These are phyloP conservation scores for Phytophthora pistaciae DNA, from an alignment of 352 stramenopile genomes.

Conservation along the genomic window DNA sequence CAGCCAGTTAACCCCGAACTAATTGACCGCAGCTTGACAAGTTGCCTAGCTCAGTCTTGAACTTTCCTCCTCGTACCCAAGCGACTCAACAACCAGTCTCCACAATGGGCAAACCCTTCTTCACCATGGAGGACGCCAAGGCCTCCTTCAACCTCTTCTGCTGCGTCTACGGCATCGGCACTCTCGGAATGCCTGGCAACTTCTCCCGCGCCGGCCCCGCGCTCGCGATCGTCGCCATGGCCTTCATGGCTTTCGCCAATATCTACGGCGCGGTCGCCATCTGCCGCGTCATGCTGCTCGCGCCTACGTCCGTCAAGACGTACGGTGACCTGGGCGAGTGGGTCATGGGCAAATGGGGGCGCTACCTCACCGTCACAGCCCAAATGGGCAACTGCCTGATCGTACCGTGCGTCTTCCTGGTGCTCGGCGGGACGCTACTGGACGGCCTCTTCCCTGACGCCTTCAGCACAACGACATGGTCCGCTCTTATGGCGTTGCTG, in stretches of 20 bases:
- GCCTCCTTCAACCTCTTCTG: not conserved
- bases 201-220: not conserved
- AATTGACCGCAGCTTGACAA: not conserved
- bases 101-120: not conserved
- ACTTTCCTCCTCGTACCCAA: not conserved
- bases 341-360: not conserved
- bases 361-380: not conserved
- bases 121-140: not conserved
- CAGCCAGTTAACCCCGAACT: not conserved
- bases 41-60: not conserved
- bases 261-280: not conserved
- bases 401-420: not conserved
- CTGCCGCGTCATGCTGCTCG: slow-evolving; percentile 1
- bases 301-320: not conserved
- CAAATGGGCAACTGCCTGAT: slow-evolving; percentile 4
- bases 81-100: not conserved
- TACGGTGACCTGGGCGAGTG: not conserved
- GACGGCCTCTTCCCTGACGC: not conserved
- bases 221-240: not conserved
- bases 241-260: not conserved
- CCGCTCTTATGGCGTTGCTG: not conserved
- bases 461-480: not conserved
- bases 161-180: not conserved
- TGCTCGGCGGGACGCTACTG: slow-evolving; percentile 1
- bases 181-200: slow-evolving; percentile 1